Percentiles rank a stretch among this genome's conserved stretches.
phyloP scores from a whole-genome alignment of 306 rosid genomes.

The Ammopiptanthus mongolicus region DNA sequence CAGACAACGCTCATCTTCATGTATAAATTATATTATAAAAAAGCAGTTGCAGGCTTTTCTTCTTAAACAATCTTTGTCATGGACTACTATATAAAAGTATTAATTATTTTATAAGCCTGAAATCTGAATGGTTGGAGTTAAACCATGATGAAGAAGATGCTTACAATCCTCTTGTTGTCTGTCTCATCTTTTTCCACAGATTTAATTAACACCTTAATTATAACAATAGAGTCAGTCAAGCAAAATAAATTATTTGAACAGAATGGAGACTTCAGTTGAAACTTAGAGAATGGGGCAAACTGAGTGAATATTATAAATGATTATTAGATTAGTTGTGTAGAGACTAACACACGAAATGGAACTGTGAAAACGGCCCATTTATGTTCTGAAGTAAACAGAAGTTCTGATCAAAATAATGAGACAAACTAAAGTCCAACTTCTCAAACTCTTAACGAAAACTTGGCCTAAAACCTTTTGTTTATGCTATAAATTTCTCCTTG shows the following conservation, averaged over 20 bases:
- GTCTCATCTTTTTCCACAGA: neutral
- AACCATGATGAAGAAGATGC: constrained; percentile 6
- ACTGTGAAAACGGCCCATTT: neutral
- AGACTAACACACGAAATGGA: constrained; percentile 11
- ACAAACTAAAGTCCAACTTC: constrained; percentile 14
- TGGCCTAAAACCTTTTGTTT: constrained; percentile 7
- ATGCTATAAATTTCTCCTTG: neutral
- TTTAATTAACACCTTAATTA: neutral
- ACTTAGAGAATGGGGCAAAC: constrained; percentile 23
- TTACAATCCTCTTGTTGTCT: neutral
- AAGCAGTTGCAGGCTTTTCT: neutral
- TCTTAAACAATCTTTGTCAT: neutral
- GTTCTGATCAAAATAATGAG: neutral
- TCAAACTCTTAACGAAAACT: neutral
- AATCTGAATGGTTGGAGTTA: neutral
- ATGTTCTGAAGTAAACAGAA: neutral
- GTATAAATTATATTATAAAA: neutral
- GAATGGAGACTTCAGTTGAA: constrained; percentile 19
- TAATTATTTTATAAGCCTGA: neutral
- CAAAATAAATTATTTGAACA: constrained; percentile 1
- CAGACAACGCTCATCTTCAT: neutral
- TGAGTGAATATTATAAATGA: constrained; percentile 13
- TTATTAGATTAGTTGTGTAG: constrained; percentile 16
- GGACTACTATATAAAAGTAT: neutral
- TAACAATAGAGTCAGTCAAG: neutral